These are phyloP conservation scores for Chlorella sp. DNA, from an alignment of 139 green algal genomes.

Conservation along the genomic window DNA sequence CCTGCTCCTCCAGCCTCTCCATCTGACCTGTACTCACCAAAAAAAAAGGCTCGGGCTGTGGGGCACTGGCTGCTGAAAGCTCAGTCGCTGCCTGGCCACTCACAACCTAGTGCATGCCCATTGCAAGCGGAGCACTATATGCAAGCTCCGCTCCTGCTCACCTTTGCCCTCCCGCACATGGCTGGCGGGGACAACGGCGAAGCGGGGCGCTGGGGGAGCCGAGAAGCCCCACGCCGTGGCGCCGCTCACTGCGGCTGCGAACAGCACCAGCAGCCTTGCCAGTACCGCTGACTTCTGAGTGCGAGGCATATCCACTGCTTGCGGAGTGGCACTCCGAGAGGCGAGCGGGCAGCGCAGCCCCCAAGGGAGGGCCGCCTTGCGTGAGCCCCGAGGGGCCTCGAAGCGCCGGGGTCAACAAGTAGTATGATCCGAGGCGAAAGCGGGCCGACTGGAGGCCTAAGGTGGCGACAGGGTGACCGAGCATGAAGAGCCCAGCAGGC, in stretches of 20 bases:
- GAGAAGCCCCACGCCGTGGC: not conserved
- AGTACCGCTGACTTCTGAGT: too few relatives aligned
- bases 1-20: not conserved
- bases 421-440: too few relatives aligned
- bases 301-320: too few relatives aligned
- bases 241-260: not conserved
- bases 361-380: not conserved
- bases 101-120: too few relatives aligned
- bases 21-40: not conserved
- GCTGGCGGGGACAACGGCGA: not conserved
- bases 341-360: not conserved
- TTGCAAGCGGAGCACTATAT: too few relatives aligned
- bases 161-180: not conserved
- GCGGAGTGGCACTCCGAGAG: not conserved
- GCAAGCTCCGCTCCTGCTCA: not conserved
- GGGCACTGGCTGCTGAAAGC: too few relatives aligned
- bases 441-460: too few relatives aligned
- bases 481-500: not conserved
- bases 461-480: not conserved
- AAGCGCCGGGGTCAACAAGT: too few relatives aligned
- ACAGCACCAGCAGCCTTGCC: not conserved
- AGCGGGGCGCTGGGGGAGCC: not conserved
- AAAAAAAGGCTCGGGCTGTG: not conserved
- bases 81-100: too few relatives aligned
- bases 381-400: not conserved